phyloP scores from a whole-genome alignment of 192 early-diverging fungal genomes.

The Coemansia sp. region DNA sequence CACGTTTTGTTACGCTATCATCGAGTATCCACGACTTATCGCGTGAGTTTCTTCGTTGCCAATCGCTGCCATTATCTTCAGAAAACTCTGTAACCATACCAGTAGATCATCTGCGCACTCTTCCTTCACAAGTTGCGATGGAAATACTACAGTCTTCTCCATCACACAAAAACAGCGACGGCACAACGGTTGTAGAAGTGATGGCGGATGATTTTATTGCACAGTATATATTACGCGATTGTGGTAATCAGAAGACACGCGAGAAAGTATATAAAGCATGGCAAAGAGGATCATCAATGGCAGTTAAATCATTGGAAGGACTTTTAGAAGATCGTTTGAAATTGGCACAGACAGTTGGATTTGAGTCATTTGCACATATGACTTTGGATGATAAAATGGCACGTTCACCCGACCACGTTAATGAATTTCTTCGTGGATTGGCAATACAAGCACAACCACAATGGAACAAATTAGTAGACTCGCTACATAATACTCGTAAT shows the following conservation, averaged over 20 bases:
- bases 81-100: constrained; percentile 16
- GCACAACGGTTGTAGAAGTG: constrained; percentile 27
- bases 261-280: constrained; percentile 71
- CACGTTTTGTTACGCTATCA: constrained; percentile 77
- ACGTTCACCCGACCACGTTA: constrained; percentile 75
- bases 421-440: constrained; percentile 78
- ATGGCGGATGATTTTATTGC: constrained; percentile 33
- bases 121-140: constrained; percentile 59
- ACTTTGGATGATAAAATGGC: constrained; percentile 93
- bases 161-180: constrained; percentile 31
- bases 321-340: constrained; percentile 71
- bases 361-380: constrained; percentile 80
- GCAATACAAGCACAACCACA: constrained; percentile 59
- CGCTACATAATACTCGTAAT: constrained; percentile 44
- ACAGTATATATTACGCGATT: constrained; percentile 52
- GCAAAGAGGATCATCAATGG: constrained; percentile 66
- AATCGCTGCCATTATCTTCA: constrained; percentile 14
- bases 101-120: constrained; percentile 60
- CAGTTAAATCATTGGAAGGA: constrained; percentile 68
- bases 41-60: constrained; percentile 65
- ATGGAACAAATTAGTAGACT: constrained; percentile 54
- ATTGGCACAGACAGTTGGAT: constrained; percentile 75
- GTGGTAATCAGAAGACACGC: constrained; percentile 64
- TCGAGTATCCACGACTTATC: constrained; percentile 77
- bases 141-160: constrained; percentile 38